Percentiles rank a stretch among this genome's conserved stretches.
Evolutionary conservation across 305 asterid genomes (phyloP).

Genomic region (Withania somnifera): DNA sequence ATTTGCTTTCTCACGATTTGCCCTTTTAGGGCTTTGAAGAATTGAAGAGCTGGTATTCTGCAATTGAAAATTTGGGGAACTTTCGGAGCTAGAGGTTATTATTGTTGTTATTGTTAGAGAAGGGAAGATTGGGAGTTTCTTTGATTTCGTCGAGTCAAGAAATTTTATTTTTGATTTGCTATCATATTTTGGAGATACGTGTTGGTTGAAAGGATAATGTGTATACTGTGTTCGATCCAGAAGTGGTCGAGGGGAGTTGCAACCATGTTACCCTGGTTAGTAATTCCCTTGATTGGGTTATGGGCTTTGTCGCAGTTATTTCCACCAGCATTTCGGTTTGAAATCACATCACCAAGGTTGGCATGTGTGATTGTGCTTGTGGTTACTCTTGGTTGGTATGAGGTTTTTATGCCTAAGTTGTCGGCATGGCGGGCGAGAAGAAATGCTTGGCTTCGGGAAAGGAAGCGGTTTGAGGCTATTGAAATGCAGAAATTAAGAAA

Average conservation of each 20-base stretch:
- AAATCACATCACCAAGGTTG: conserved; percentile 81
- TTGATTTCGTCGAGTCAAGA: not conserved
- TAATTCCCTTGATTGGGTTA: conserved; percentile 79
- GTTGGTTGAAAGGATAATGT: conserved; percentile 73
- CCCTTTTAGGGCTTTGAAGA: conserved; percentile 52
- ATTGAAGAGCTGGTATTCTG: conserved; percentile 23
- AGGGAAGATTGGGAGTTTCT: not conserved
- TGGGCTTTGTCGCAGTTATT: conserved; percentile 95
- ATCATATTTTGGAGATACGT: conserved; percentile 13
- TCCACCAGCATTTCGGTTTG: conserved; percentile 91
- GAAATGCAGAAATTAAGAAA: conserved; percentile 83
- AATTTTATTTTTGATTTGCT: not conserved
- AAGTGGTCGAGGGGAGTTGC: conserved; percentile 94
- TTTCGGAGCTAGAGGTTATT: conserved; percentile 15
- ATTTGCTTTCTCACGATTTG: conserved; percentile 46
- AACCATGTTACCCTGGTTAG: conserved; percentile 99
- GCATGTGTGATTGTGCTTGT: conserved; percentile 80
- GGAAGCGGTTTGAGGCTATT: conserved; percentile 76
- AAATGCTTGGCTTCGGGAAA: conserved; percentile 72
- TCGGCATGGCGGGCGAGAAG: conserved; percentile 77
- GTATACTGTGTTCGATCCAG: conserved; percentile 95
- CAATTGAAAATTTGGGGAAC: conserved; percentile 15
- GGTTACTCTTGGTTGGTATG: conserved; percentile 88
- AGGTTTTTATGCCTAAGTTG: conserved; percentile 86
- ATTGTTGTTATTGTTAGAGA: not conserved